Evolutionary conservation across 1,139 yeast genomes (phyloP), one percentile per base, ranked within the genome.

Genomic region (Trichomonascaceae sp.): DNA sequence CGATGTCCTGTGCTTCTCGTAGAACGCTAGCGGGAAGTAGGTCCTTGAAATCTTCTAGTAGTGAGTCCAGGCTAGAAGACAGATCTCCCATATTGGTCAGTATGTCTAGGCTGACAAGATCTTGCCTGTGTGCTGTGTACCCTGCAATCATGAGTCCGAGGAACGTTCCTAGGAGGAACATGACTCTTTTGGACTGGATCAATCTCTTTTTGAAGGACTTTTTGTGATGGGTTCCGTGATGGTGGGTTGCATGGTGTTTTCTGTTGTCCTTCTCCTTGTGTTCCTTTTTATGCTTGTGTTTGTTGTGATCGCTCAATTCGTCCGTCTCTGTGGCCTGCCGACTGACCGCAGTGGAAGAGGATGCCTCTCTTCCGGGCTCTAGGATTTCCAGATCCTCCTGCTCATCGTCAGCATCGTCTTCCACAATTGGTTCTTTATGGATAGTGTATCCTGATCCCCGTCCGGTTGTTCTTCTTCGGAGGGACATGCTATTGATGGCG

Each of bases 121-220:
- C 57, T 22, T 67, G 64, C 23, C 64, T 60, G 13, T 73, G 63
- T 1, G 84, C 77, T 40, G 78, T 66, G 45, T 78, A 70, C 25
- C 73, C 65, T 0, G 95, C 85, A 4, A 71, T 51, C 1, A 69
- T 38, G 3, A 81, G 60, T 5, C 96, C 96, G 13, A 82, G 46
- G 1, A 81, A 32, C 0, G 92, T 74, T 29, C 95, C 76, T n/a
- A 70, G 43, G 0, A 67, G 28, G 36, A 69, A 69, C 9, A 65
- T 52, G 29, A 67, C 41, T 18, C 57, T 42, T 27, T 44, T 46
- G 17, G 49, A 42, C 17, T 42, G 37, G 4, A 42, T 34, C 32
- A 50, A 32, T 5, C 37, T 28, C 44, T 43, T 42, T 18, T 37
- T n/a, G n/a, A n/a, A n/a, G n/a, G n/a, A n/a, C 11, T 32, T 16